These are phyloP conservation scores for Aspergillus latus DNA, from an alignment of 2,329 filamentous ascomycete genomes.

Conservation along the genomic window DNA sequence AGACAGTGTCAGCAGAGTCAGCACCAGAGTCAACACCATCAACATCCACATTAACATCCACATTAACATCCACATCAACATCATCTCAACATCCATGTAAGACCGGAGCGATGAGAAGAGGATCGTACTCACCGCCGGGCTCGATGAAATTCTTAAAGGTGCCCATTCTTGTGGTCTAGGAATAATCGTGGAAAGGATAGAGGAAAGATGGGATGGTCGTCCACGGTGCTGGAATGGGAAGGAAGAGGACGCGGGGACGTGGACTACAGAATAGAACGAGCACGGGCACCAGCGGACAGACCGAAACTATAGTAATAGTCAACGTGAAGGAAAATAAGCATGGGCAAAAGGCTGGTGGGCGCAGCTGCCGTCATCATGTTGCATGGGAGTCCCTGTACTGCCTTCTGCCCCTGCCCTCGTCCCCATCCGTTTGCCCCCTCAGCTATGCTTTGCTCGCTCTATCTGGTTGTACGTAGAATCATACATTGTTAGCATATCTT, in stretches of 20 bases:
- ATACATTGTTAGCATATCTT: background rate
- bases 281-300: background rate
- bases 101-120: background rate
- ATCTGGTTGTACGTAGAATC: background rate
- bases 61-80: background rate
- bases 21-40: background rate
- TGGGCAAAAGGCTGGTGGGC: background rate
- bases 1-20: background rate
- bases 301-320: background rate
- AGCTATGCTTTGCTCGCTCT: background rate
- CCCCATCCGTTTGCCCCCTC: background rate
- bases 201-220: background rate
- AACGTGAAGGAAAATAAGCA: background rate
- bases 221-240: background rate
- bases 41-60: too few relatives aligned
- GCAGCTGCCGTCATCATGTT: slow-evolving; percentile 5
- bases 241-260: background rate
- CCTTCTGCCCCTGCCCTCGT: background rate
- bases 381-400: background rate
- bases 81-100: background rate
- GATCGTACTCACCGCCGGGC: slow-evolving; percentile 18
- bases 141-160: slow-evolving; percentile 18
- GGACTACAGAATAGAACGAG: background rate
- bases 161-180: slow-evolving; percentile 10
- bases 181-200: background rate